These are phyloP conservation scores for Diaporthe vaccinii DNA, from an alignment of 2,329 filamentous ascomycete species.

Conservation along the genomic window DNA sequence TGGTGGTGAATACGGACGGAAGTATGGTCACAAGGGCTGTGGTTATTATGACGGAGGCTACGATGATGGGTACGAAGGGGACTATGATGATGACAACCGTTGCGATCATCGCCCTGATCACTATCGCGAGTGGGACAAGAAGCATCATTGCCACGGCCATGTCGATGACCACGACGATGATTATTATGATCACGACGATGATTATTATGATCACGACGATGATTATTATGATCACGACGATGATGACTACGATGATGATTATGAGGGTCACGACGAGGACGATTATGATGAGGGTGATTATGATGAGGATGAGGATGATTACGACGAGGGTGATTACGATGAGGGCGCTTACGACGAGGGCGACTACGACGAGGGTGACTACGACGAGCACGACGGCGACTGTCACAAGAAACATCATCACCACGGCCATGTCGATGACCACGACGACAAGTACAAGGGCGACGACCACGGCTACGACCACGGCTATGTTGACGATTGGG, in stretches of 20 bases:
- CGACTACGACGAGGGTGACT: neutral
- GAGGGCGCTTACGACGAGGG: neutral
- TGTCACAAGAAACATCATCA: neutral
- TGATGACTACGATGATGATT: neutral
- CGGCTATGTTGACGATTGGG: conserved; percentile 25
- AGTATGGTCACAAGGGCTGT: neutral
- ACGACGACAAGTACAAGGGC: neutral
- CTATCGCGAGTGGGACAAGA: conserved; percentile 12
- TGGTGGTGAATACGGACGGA: neutral
- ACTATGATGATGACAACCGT: neutral
- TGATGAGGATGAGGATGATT: neutral
- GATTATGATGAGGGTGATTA: neutral
- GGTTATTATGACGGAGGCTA: conserved; percentile 1
- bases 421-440: neutral
- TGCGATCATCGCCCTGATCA: conserved; percentile 11
- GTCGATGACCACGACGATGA: neutral
- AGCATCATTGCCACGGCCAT: neutral
- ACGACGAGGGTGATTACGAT: neutral
- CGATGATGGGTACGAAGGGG: neutral
- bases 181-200: neutral
- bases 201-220: neutral
- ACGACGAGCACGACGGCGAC: neutral
- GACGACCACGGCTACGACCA: neutral
- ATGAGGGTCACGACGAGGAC: neutral
- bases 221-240: neutral